phyloP scores from a whole-genome alignment of 495 filamentous ascomycete genomes.

The Echria macrotheca region DNA sequence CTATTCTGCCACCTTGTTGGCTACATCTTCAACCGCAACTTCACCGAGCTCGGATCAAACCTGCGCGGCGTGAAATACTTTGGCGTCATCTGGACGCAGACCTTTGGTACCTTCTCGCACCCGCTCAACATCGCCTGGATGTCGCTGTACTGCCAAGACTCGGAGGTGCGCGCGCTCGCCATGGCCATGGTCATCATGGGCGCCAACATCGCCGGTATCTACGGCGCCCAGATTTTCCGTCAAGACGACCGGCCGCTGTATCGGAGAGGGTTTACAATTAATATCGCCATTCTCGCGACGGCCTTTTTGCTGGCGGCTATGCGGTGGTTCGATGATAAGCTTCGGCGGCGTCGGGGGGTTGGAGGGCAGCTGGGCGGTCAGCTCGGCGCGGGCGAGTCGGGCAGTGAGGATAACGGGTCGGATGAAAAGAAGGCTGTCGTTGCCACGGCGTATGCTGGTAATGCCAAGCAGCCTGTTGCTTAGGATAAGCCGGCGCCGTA shows the following conservation, averaged over 20 bases:
- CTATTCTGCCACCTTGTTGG: conserved; percentile 28
- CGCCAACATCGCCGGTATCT: conserved; percentile 49
- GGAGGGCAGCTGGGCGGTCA: neutral
- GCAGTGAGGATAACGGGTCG: neutral
- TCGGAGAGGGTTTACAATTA: conserved; percentile 32
- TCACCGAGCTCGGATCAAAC: conserved; percentile 19
- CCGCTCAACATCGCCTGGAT: conserved; percentile 39
- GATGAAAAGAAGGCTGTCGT: conserved; percentile 1
- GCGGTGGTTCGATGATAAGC: conserved; percentile 25
- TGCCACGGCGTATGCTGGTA: too few relatives aligned
- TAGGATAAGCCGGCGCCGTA: too few relatives aligned
- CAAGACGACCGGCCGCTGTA: conserved; percentile 48
- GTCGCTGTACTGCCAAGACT: conserved; percentile 28
- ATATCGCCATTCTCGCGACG: conserved; percentile 20
- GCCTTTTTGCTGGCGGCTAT: conserved; percentile 18
- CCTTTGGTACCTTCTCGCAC: conserved; percentile 43
- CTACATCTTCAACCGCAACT: conserved; percentile 37
- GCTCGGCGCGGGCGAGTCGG: conserved; percentile 1
- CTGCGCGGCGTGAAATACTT: conserved; percentile 26
- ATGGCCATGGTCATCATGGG: conserved; percentile 51
- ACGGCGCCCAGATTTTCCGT: conserved; percentile 52
- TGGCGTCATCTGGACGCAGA: conserved; percentile 48
- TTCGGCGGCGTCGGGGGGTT: conserved; percentile 13
- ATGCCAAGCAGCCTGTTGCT: too few relatives aligned
- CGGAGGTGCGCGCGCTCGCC: conserved; percentile 33